Conservation (phyloP, 192 early-diverging fungal genomes). For the Mortierella hygrophila region DNA sequence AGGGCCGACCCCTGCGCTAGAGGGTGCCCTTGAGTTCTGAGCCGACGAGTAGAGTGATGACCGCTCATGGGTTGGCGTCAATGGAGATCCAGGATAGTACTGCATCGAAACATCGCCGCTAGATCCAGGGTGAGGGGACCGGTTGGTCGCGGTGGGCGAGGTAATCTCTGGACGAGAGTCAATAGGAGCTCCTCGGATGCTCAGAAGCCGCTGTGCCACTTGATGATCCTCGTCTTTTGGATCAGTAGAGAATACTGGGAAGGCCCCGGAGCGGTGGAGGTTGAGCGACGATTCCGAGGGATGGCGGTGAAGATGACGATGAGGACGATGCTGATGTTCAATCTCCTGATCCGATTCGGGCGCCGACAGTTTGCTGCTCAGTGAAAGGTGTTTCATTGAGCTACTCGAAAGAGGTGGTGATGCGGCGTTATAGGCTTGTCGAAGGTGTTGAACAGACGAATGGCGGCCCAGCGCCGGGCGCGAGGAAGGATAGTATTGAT, state of each 20-base stretch:
- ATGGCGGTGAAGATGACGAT: constrained; percentile 43
- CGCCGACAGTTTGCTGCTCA: constrained; percentile 17
- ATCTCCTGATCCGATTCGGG: constrained; percentile 38
- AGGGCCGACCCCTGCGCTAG: not conserved
- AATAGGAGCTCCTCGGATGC: constrained; percentile 5
- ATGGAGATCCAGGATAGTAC: constrained; percentile 28
- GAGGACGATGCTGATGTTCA: constrained; percentile 31
- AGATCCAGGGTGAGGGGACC: constrained; percentile 19
- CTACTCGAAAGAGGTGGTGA: constrained; percentile 37
- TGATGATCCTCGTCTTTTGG: constrained; percentile 16
- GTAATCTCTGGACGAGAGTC: constrained; percentile 31
- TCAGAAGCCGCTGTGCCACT: constrained; percentile 5
- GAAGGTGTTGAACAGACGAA: constrained; percentile 39
- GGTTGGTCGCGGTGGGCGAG: constrained; percentile 16
- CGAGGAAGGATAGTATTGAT: constrained; percentile 24
- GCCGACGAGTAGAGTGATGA: constrained; percentile 22
- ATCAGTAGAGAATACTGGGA: not conserved
- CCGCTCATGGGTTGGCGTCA: constrained; percentile 43
- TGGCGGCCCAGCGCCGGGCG: constrained; percentile 36
- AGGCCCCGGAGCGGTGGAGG: constrained; percentile 20
- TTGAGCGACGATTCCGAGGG: constrained; percentile 50
- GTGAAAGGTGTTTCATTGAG: constrained; percentile 27
- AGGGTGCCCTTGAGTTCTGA: constrained; percentile 3
- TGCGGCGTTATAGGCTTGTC: constrained; percentile 35
- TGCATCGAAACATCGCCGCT: constrained; percentile 11